Evolutionary conservation across 345 rosid genomes (phyloP).

Genomic region (Eutrema yunnanense): DNA sequence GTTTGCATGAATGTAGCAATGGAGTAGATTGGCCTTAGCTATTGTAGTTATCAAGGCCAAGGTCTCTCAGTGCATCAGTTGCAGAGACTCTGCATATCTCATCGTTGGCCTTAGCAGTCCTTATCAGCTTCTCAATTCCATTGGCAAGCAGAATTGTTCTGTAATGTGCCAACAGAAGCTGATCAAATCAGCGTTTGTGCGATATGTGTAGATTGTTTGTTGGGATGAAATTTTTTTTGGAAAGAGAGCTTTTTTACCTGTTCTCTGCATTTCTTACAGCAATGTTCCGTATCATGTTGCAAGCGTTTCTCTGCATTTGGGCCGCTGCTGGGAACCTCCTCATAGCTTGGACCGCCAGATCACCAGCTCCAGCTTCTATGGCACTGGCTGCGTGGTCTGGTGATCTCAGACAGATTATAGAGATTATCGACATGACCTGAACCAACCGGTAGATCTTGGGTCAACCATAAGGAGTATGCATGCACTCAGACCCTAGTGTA

Average conservation of each 20-base stretch:
- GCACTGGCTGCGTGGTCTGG: slow-evolving; percentile 83
- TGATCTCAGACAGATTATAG: slow-evolving; percentile 78
- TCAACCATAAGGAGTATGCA: slow-evolving; percentile 1
- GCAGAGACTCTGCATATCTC: slow-evolving; percentile 69
- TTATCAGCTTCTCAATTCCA: slow-evolving; percentile 66
- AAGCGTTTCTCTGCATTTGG: slow-evolving; percentile 67
- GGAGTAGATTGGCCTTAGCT: neutral
- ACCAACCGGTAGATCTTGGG: neutral
- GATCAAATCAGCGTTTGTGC: neutral
- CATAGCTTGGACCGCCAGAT: slow-evolving; percentile 83
- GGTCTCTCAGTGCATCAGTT: slow-evolving; percentile 83
- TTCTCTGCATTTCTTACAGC: slow-evolving; percentile 77
- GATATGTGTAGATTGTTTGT: neutral
- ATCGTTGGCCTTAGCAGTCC: slow-evolving; percentile 72
- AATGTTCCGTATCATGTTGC: slow-evolving; percentile 90
- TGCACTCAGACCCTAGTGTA: slow-evolving; percentile 4
- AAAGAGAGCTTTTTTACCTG: slow-evolving; percentile 42
- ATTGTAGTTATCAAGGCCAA: slow-evolving; percentile 80
- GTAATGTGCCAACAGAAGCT: slow-evolving; percentile 8
- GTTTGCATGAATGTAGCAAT: neutral
- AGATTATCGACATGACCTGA: slow-evolving; percentile 72
- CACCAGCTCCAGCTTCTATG: slow-evolving; percentile 93
- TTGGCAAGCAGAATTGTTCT: slow-evolving; percentile 60
- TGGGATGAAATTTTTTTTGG: neutral
- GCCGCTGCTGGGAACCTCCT: slow-evolving; percentile 61